Conservation (phyloP, 495 filamentous ascomycete genomes). For the Penicillium longicatenatum region DNA sequence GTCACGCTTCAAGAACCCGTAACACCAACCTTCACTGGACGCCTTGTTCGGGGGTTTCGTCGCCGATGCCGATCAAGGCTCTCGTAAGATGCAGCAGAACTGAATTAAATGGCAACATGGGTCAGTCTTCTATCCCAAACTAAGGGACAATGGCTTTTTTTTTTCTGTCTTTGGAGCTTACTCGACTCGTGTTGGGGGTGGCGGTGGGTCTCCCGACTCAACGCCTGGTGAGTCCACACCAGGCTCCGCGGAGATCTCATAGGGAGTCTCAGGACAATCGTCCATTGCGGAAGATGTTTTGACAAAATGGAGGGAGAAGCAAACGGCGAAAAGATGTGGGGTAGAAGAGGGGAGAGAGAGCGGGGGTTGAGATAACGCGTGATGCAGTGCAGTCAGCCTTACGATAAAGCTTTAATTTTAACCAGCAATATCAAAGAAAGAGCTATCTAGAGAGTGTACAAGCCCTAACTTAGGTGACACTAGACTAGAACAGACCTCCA, state of each 20-base stretch:
- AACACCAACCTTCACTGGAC: slow-evolving; percentile 65
- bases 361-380: slow-evolving; percentile 26
- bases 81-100: slow-evolving; percentile 56
- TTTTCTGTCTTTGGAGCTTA: slow-evolving; percentile 12
- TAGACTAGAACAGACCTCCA: background rate
- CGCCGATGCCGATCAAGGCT: slow-evolving; percentile 76
- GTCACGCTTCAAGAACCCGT: slow-evolving; percentile 10
- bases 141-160: background rate
- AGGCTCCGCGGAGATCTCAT: slow-evolving; percentile 21
- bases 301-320: background rate
- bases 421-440: slow-evolving; percentile 11
- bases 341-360: slow-evolving; percentile 22
- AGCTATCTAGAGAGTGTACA: background rate
- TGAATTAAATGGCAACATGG: slow-evolving; percentile 15
- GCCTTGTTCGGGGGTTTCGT: slow-evolving; percentile 68
- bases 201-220: slow-evolving; percentile 5
- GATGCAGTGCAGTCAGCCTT: slow-evolving; percentile 28
- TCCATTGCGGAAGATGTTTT: slow-evolving; percentile 19
- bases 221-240: slow-evolving; percentile 8
- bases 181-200: slow-evolving; percentile 19
- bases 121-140: background rate
- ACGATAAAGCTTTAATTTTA: slow-evolving; percentile 18
- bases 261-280: slow-evolving; percentile 13
- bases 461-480: slow-evolving; percentile 5
- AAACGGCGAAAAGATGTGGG: slow-evolving; percentile 20